Percentiles rank a stretch among this genome's conserved stretches.
Conservation (phyloP, 192 early-diverging fungal species). For the Gryganskiella cystojenkinii region DNA sequence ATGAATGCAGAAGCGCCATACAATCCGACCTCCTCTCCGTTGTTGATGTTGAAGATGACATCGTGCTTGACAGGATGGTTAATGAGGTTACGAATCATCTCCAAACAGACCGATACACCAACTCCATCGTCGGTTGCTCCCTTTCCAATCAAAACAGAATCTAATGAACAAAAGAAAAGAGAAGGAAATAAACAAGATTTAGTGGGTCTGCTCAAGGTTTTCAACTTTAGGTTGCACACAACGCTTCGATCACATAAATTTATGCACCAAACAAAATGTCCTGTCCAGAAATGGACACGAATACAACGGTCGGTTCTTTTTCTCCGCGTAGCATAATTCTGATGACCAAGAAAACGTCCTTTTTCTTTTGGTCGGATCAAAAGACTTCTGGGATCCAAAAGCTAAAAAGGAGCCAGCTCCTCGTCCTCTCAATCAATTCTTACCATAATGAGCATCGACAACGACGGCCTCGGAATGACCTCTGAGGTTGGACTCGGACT, state of each 20-base stretch:
- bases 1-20: slow-evolving; percentile 71
- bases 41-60: slow-evolving; percentile 78
- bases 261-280: background rate
- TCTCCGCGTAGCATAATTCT: slow-evolving; percentile 2
- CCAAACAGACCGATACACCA: slow-evolving; percentile 70
- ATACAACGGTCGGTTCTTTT: slow-evolving; percentile 13
- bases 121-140: slow-evolving; percentile 80
- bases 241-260: background rate
- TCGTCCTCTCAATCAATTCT: slow-evolving; percentile 6
- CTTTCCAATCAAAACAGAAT: slow-evolving; percentile 73
- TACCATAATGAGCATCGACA: slow-evolving; percentile 74
- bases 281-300: slow-evolving; percentile 26
- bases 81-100: slow-evolving; percentile 70
- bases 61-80: slow-evolving; percentile 67
- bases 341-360: slow-evolving; percentile 22
- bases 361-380: background rate
- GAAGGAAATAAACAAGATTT: background rate
- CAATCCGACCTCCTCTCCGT: slow-evolving; percentile 75
- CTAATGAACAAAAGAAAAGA: slow-evolving; percentile 31
- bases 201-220: background rate
- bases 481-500: slow-evolving; percentile 28
- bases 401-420: too few relatives aligned
- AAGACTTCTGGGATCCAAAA: background rate
- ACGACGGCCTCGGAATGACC: slow-evolving; percentile 63
- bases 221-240: background rate